Evolutionary conservation across 495 filamentous ascomycete genomes (phyloP).

Genomic region (Astrocystis sublimbata): DNA sequence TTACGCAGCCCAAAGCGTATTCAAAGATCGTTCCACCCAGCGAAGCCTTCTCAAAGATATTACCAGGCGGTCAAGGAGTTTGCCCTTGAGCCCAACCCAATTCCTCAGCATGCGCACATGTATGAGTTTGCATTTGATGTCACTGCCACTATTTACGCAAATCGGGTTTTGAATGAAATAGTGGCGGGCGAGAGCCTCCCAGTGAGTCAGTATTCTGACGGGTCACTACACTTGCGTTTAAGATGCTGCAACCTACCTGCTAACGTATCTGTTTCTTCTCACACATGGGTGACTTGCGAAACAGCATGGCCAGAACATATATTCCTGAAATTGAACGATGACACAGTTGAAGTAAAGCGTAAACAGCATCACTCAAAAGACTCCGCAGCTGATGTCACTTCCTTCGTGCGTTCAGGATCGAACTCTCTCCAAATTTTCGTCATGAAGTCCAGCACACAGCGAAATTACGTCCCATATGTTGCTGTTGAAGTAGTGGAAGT

Average conservation of each 20-base stretch:
- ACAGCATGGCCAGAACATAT: conserved; percentile 72
- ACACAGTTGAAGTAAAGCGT: conserved; percentile 58
- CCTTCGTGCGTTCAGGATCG: conserved; percentile 47
- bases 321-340: conserved; percentile 67
- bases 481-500: conserved; percentile 65
- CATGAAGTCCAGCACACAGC: conserved; percentile 33
- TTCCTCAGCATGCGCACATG: conserved; percentile 32
- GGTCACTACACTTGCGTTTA: conserved; percentile 43
- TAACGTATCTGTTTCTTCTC: conserved; percentile 27
- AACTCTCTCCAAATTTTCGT: conserved; percentile 63
- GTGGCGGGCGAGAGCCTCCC: conserved; percentile 23
- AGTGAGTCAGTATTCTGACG: conserved; percentile 35
- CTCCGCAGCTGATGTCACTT: conserved; percentile 70
- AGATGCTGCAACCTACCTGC: conserved; percentile 32
- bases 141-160: conserved; percentile 30
- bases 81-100: conserved; percentile 38
- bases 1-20: conserved; percentile 56
- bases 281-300: conserved; percentile 62
- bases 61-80: conserved; percentile 53
- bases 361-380: conserved; percentile 73
- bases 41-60: conserved; percentile 34
- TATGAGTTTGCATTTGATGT: conserved; percentile 40
- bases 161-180: conserved; percentile 21
- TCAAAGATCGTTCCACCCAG: conserved; percentile 21
- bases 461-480: conserved; percentile 45